Base-by-base conservation (phyloP, 768 basidiomycete genomes). In the Lentinus brumalis region DNA sequence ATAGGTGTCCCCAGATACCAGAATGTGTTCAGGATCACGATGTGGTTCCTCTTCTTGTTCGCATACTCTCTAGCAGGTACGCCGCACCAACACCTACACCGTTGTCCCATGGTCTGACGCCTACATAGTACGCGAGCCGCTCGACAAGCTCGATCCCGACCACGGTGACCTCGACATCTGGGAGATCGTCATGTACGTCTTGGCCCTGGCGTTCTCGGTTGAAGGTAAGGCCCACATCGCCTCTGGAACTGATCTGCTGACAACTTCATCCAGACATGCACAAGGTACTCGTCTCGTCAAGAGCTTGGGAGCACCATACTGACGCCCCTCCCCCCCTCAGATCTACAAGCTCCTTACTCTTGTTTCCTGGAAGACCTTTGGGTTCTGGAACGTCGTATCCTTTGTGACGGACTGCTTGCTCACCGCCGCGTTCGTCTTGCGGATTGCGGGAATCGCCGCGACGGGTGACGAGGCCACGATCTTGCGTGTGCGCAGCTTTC, bases 1-100 rank as follows among this genome's bases (percentile, higher is more conserved):
- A 76, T 97, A 49, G 85, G 85, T 38, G 92, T 96, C 26, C 95
- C 95, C 53, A 88, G 92, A 55, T 96, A 96, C 71, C 95, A 96
- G 71, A 95, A 93, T 65, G 79, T 86, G 53, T 87, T 95, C 69
- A 86, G 92, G 47, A 86, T 94, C 54, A 56, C 80, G 6, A 78
- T 93, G 38, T 94, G 91, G 92, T 69, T 92, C 26, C 79, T 89
- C 66, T 90, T 94, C 74, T 81, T 96, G 38, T 77, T 82, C 18
- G 83, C 86, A 3, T 96, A 94, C 70, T 94, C 92, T 3, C 89
- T 89, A 77, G 91, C 92, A 50, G 92, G 91, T 90, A 45, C 58
- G 81, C 9, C 52, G 39, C 35, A 21, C n/a, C 40, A 9, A 14
- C 8, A 42, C 44, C n/a, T 1, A 38, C n/a, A n/a, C n/a, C n/a